These are phyloP conservation scores for Miscanthus lutarioriparius DNA, from an alignment of 176 grass and related monocot genomes.

Conservation along the genomic window DNA sequence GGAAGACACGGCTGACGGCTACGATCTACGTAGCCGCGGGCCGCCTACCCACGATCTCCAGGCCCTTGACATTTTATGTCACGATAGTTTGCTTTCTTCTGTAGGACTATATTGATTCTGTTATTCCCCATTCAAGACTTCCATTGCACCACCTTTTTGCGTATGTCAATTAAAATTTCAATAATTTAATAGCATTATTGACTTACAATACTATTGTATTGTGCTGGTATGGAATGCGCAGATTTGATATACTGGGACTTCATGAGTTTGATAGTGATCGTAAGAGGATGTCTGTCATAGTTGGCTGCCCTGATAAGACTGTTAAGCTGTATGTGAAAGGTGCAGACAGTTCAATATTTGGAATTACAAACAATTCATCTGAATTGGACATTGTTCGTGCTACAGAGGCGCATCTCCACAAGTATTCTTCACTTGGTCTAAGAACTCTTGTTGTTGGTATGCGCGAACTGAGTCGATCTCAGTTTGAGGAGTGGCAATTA, in stretches of 20 bases:
- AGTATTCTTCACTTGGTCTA: slow-evolving; percentile 74
- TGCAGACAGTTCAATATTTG: slow-evolving; percentile 78
- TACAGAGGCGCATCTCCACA: slow-evolving; percentile 73
- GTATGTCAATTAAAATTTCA: slow-evolving; percentile 4
- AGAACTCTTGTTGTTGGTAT: slow-evolving; percentile 76
- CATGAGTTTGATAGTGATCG: slow-evolving; percentile 98
- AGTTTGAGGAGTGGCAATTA: slow-evolving; percentile 70
- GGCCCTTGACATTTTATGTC: too few species aligned
- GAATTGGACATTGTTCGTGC: slow-evolving; percentile 50
- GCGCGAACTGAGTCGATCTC: slow-evolving; percentile 43
- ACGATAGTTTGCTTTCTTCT: slow-evolving; percentile 3
- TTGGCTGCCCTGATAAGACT: slow-evolving; percentile 67
- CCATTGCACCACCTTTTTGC: not conserved
- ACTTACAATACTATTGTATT: slow-evolving; percentile 30
- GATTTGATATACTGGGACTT: slow-evolving; percentile 82
- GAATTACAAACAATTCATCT: slow-evolving; percentile 54
- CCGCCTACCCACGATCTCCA: too few species aligned
- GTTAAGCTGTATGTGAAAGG: slow-evolving; percentile 87
- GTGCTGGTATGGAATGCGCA: slow-evolving; percentile 35
- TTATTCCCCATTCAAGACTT: not conserved
- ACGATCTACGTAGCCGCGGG: too few species aligned
- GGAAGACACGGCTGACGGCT: too few species aligned
- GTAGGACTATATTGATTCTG: slow-evolving; percentile 11
- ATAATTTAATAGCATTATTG: slow-evolving; percentile 14
- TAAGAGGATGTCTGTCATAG: slow-evolving; percentile 92